Evolutionary conservation across 768 basidiomycete genomes (phyloP).

Genomic region (Boletus tylopilopsis): DNA sequence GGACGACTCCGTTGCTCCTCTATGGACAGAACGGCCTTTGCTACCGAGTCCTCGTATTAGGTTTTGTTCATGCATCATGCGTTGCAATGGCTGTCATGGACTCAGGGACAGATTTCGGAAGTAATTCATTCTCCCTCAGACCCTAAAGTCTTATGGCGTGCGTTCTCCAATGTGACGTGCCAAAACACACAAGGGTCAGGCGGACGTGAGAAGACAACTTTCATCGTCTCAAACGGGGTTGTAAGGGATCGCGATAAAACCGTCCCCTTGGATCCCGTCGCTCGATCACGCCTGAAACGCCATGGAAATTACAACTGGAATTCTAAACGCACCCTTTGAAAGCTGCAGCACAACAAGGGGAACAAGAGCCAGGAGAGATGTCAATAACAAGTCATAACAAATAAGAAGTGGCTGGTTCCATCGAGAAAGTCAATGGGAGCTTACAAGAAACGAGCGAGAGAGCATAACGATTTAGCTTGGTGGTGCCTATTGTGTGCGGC

Average conservation of each 20-base stretch:
- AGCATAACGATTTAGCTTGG: slow-evolving; percentile 26
- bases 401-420: slow-evolving; percentile 9
- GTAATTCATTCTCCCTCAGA: no score
- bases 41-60: no score
- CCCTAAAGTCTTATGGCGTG: no score
- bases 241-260: not conserved
- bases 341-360: slow-evolving; percentile 9
- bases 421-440: slow-evolving; percentile 9
- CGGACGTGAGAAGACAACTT: not conserved
- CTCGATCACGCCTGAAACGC: slow-evolving; percentile 3
- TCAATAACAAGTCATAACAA: slow-evolving; percentile 25
- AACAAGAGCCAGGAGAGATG: slow-evolving; percentile 9
- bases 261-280: not conserved
- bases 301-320: slow-evolving; percentile 20
- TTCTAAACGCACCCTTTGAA: slow-evolving; percentile 10
- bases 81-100: no score
- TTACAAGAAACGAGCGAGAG: slow-evolving; percentile 22
- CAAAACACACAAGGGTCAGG: not conserved
- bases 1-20: no score
- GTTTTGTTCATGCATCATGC: no score
- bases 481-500: slow-evolving; percentile 19
- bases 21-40: no score
- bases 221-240: no score
- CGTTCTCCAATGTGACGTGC: no score
- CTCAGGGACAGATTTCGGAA: no score